A percentile compares a stretch with the other conserved stretches of the same genome.
Conservation (phyloP, 345 rosid species). For the Isatis tinctoria region DNA sequence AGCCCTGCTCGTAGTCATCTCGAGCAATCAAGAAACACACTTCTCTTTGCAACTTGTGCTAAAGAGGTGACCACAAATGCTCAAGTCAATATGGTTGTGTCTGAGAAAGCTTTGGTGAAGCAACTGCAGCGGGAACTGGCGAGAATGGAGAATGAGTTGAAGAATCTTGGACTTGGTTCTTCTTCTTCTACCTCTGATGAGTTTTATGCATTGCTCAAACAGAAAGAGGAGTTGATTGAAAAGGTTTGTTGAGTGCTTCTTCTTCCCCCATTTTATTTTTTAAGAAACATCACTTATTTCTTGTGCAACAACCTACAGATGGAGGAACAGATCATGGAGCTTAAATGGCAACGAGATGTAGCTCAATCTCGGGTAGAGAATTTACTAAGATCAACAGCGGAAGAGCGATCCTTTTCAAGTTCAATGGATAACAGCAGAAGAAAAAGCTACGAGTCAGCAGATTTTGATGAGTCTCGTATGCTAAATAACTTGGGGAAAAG, state of each 20-base stretch:
- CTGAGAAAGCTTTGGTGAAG: slow-evolving; percentile 85
- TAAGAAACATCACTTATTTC: neutral
- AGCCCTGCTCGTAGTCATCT: slow-evolving; percentile 74
- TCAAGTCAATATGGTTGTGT: slow-evolving; percentile 70
- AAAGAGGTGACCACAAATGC: slow-evolving; percentile 86
- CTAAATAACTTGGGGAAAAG: slow-evolving; percentile 30
- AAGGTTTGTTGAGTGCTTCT: slow-evolving; percentile 35
- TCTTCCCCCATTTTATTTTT: neutral
- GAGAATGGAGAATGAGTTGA: slow-evolving; percentile 64
- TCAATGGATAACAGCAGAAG: slow-evolving; percentile 32
- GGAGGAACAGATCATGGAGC: slow-evolving; percentile 66
- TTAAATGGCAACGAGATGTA: slow-evolving; percentile 64
- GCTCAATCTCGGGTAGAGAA: slow-evolving; percentile 63
- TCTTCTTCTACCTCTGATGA: slow-evolving; percentile 37
- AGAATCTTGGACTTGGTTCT: slow-evolving; percentile 39
- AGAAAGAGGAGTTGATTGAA: slow-evolving; percentile 62
- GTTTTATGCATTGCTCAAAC: slow-evolving; percentile 43
- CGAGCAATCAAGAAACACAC: slow-evolving; percentile 89
- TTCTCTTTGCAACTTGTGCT: slow-evolving; percentile 86
- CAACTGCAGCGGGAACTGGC: slow-evolving; percentile 72
- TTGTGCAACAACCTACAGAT: slow-evolving; percentile 42
- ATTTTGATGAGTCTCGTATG: slow-evolving; percentile 21
- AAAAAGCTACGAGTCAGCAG: slow-evolving; percentile 20
- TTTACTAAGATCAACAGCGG: slow-evolving; percentile 46
- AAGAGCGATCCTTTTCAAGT: slow-evolving; percentile 34